Base-by-base conservation (phyloP, 176 grass and related monocot species). In the Carex myosuroides region DNA sequence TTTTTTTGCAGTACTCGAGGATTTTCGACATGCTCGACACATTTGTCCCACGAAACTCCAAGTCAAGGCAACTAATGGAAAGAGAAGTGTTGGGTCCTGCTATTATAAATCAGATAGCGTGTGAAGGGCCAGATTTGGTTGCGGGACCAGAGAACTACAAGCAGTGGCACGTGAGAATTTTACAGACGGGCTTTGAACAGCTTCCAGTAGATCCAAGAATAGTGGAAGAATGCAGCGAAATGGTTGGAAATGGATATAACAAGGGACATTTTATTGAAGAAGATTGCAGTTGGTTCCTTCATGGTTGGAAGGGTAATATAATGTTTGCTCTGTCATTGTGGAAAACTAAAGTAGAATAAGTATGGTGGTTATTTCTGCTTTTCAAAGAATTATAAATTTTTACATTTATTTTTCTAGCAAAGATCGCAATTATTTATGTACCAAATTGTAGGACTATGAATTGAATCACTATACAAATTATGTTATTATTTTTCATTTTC, bases 301-400 rank as follows among this genome's bases (percentile, higher is more conserved):
- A 81, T 22, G 83, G 87, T 52, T 89, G 87, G 83, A 89, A 85
- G 24, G 83, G 87, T 22, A 77, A 64, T n/a, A 54, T 82, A 58
- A 13, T 76, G 0, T 82, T 56, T 75, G 76, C 66, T 8, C 1
- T 85, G 6, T 85, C 66, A 8, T 54, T 42, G 52, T 89, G 87
- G 87, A 82, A 85, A 64, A 70, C 81, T 41, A 11, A 75, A 26
- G 29, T 79, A 41, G 26, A 16, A 41, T 41, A 41, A 41, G 39
- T 1, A 7, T 41, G 39, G 39, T 3, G 33, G 3, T 35, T 3
- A 71, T 70, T 42, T 71, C 8, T 71, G 10, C 5, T 37, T 69
- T 64, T 13, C 22, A 24, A 22, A 29, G 24, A 64, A 8, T 63
- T 4, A 64, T 2, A 64, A 26, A 29, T 11, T 64, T 64, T 2